phyloP scores from a whole-genome alignment of 495 filamentous ascomycete genomes.

The Neurospora africana region DNA sequence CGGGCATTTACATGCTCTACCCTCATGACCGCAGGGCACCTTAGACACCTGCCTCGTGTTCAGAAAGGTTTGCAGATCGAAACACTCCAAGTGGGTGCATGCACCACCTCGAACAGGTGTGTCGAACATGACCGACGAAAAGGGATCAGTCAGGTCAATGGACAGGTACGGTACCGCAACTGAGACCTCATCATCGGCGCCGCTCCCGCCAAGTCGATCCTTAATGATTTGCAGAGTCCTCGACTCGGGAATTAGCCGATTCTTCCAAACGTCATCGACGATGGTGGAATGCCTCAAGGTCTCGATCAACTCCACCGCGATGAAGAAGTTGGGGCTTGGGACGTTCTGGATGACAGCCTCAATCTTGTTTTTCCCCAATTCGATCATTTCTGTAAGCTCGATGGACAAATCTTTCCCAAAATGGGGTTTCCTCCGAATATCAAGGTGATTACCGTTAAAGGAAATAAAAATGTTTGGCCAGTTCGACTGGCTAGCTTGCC shows the following conservation, averaged over 20 bases:
- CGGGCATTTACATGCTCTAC: conserved; percentile 20
- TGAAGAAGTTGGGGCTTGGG: conserved; percentile 30
- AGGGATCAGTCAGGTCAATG: conserved; percentile 69
- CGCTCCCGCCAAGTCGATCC: conserved; percentile 27
- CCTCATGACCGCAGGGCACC: conserved; percentile 11
- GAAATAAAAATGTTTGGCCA: conserved; percentile 69
- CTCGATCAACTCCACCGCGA: conserved; percentile 55
- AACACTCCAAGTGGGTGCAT: conserved; percentile 68
- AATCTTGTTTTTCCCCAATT: conserved; percentile 47
- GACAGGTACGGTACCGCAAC: conserved; percentile 53
- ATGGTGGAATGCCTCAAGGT: conserved; percentile 41
- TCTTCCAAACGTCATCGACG: conserved; percentile 26
- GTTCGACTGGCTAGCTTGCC: conserved; percentile 9
- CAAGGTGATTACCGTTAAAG: conserved; percentile 52
- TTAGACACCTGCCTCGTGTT: conserved; percentile 42
- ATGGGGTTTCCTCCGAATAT: conserved; percentile 51
- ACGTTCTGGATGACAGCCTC: conserved; percentile 39
- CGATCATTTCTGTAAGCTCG: conserved; percentile 53
- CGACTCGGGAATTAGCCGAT: conserved; percentile 23
- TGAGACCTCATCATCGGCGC: conserved; percentile 56
- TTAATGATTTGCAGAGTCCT: conserved; percentile 39
- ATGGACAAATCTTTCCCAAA: conserved; percentile 66
- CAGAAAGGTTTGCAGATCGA: conserved; percentile 78
- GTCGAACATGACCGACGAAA: conserved; percentile 55
- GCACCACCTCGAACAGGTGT: conserved; percentile 53